These are phyloP conservation scores for Monilinia polystroma DNA, from an alignment of 2,329 filamentous ascomycete species.

Conservation along the genomic window DNA sequence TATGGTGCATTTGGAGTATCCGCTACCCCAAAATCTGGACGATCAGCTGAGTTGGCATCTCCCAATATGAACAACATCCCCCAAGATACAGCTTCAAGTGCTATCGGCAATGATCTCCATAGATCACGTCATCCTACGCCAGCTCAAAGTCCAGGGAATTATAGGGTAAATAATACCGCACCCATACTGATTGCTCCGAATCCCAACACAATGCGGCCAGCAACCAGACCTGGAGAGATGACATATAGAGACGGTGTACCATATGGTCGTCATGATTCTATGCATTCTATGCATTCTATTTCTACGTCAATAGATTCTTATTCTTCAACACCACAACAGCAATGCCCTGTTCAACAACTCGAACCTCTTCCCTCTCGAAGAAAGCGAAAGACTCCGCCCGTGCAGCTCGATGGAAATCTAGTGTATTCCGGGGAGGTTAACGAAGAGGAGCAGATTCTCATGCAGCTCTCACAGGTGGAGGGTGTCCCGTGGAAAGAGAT, in stretches of 20 bases:
- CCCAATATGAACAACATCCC: constrained; percentile 30
- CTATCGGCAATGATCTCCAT: constrained; percentile 25
- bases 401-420: constrained; percentile 23
- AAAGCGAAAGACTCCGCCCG: constrained; percentile 33
- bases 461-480: constrained; percentile 40
- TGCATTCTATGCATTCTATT: constrained; percentile 32
- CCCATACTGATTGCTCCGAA: constrained; percentile 35
- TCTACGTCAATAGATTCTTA: constrained; percentile 30
- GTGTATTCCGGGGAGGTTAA: constrained; percentile 30
- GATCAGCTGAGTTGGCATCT: constrained; percentile 26
- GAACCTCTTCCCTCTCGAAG: constrained; percentile 23
- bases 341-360: constrained; percentile 10
- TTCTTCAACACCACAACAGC: constrained; percentile 27
- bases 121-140: constrained; percentile 27
- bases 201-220: constrained; percentile 28
- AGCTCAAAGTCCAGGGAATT: constrained; percentile 20
- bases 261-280: constrained; percentile 31
- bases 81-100: constrained; percentile 26
- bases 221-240: constrained; percentile 22
- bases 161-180: constrained; percentile 25
- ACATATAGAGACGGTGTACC: constrained; percentile 22
- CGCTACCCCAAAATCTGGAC: constrained; percentile 26
- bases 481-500: constrained; percentile 42
- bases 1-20: constrained; percentile 36
- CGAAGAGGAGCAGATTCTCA: constrained; percentile 39